Evolutionary conservation across 2,329 filamentous ascomycete species (phyloP), one percentile per base, ranked within the genome.

Genomic region (Bipolaris cookei): DNA sequence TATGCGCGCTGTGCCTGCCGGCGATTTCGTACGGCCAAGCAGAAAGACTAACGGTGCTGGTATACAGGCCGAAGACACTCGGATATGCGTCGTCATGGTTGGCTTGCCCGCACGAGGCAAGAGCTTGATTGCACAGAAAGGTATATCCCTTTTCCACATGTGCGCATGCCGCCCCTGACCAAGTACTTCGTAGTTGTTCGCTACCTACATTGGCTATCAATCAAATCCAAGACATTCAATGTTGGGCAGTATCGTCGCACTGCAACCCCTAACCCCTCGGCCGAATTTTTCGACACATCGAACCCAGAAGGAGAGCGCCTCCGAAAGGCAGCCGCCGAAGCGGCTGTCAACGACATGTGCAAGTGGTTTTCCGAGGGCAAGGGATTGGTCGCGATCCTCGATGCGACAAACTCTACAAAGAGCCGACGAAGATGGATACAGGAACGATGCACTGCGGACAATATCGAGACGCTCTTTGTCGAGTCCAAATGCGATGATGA

Each of bases 61-160:
- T 72, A 85, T 93, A 64, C 90, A 96, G 91, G 91, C 90, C 70
- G 94, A 98, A 82, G 92, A 97, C 78, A 94, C 91, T 59, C 91
- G 91, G 77, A 96, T 99, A 81, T 98, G 94, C 78, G 93, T 99
- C 64, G 92, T 99, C 70, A 98, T 99, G 95, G 95, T 99, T 59
- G 95, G 95, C 66, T 84, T 99, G 75, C 95, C 95, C 53, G 95
- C 95, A 60, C 85, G 95, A 68, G 95, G 95, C 73, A 99, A 99
- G 85, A 97, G 92, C 81, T 87, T 97, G 77, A 98, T 99, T 76
- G 94, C 95, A 67, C 92, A 96, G 73, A 97, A 97, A 86, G 92
- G 93, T 95, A 82, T 72, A 81, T 14, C 23, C n/a, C 20, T 20
- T 20, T 34, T 30, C 13, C 21, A 35, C 2, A 10, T 18, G 11